Base-by-base conservation (phyloP, 352 stramenopile species). In the Phytophthora fragariaefolia region DNA sequence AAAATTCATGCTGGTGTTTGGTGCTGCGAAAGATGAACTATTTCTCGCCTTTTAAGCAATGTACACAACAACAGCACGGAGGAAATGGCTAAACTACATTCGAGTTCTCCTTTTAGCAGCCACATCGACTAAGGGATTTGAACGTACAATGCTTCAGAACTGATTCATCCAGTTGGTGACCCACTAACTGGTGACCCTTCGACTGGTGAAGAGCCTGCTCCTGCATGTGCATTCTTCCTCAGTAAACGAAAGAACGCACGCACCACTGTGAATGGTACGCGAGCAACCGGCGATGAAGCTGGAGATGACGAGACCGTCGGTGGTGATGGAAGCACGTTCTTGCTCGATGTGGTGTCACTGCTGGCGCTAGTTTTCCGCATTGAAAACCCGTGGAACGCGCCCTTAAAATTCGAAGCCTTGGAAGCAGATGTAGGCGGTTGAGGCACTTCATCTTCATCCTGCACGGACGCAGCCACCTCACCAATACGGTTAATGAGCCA, bases 401-500 rank as follows among this genome's bases (percentile, higher is more conserved):
- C n/a, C 48, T 57, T 27, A 27, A 67, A 56, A 49, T 18, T 32
- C 5, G 53, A 30, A n/a, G 20, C 23, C 23, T 71, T 63, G n/a
- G 57, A 63, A 17, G 50, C 13, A 15, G 57, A 68, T 27, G 28
- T 32, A 30, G 51, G 22, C 20, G 43, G 30, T 12, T 58, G 40
- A 58, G 36, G 28, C 4, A 66, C 30, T 2, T 68, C 49, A 42
- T 83, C 63, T 4, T 77, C 79, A 23, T 74, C 66, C 18, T 85
- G 73, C 12, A 89, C 79, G 1, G 75, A 75, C 7, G 80, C 68
- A 17, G 85, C 80, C 40, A 90, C 83, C 12, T 76, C 61, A 42
- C 79, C 80, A 54, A 96, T 96, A 59, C 88, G 87, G 28, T 91
- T 86, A 43, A 91, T 94, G 27, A 96, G 83, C 88, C 88, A 96